Conservation (phyloP, 2,329 filamentous ascomycete species). For the Mycosphaerella sp. region DNA sequence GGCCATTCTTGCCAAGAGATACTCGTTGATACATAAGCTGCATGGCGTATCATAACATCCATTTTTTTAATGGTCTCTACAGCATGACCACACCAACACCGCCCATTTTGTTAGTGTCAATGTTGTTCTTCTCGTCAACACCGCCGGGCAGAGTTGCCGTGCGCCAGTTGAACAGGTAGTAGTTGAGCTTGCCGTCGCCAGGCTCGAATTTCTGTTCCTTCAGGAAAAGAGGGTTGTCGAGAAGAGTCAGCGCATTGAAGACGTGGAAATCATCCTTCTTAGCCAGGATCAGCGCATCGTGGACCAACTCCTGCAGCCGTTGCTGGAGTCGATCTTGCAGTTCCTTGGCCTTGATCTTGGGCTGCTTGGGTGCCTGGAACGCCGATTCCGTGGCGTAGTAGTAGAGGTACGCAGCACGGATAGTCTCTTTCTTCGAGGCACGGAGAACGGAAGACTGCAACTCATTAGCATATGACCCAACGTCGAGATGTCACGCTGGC, state of each 20-base stretch:
- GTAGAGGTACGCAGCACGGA: constrained; percentile 91
- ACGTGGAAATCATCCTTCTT: constrained; percentile 86
- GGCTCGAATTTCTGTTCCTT: constrained; percentile 90
- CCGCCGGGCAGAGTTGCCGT: constrained; percentile 80
- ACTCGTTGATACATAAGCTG: background rate
- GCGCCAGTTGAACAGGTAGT: constrained; percentile 96
- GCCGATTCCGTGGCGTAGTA: constrained; percentile 88
- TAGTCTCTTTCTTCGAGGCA: constrained; percentile 64
- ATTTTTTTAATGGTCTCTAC: constrained; percentile 34
- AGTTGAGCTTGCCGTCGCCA: constrained; percentile 91
- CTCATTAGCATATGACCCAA: constrained; percentile 7
- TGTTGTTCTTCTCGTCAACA: constrained; percentile 68
- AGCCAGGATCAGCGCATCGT: constrained; percentile 80
- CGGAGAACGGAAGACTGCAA: constrained; percentile 72
- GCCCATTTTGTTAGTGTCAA: constrained; percentile 72
- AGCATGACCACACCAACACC: constrained; percentile 87
- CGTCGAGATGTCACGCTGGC: background rate
- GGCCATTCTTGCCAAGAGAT: too few species aligned
- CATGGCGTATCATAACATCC: background rate
- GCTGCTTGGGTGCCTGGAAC: constrained; percentile 42
- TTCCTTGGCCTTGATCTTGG: constrained; percentile 43
- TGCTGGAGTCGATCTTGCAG: constrained; percentile 59
- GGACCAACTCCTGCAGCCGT: constrained; percentile 73
- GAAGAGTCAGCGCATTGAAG: constrained; percentile 87
- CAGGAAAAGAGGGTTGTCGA: constrained; percentile 92